Evolutionary conservation across 2,329 filamentous ascomycete genomes (phyloP).

Genomic region (Fusarium begoniae): DNA sequence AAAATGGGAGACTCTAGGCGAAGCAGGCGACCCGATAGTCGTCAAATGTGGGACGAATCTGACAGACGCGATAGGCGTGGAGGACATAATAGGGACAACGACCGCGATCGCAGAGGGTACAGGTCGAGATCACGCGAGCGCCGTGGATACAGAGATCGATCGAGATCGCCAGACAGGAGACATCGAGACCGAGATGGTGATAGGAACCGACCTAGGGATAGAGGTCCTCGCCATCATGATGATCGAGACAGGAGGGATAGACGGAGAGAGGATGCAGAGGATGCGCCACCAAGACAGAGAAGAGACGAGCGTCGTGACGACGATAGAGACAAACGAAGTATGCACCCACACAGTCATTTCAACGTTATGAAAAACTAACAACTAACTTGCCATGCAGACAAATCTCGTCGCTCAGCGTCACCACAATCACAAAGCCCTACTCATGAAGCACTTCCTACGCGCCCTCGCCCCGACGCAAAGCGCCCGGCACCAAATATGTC

Average conservation of each 20-base stretch:
- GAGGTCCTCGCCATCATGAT: constrained; percentile 44
- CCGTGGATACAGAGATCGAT: constrained; percentile 48
- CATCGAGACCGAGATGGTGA: constrained; percentile 53
- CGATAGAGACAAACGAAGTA: constrained; percentile 42
- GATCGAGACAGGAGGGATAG: constrained; percentile 38
- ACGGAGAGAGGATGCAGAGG: constrained; percentile 40
- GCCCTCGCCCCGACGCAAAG: constrained; percentile 42
- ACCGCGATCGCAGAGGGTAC: constrained; percentile 47
- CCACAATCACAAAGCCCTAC: constrained; percentile 42
- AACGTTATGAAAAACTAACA: neutral
- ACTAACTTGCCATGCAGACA: constrained; percentile 31
- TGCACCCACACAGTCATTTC: neutral
- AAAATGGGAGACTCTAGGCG: constrained; percentile 50
- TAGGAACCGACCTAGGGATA: constrained; percentile 45
- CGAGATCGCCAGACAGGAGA: constrained; percentile 48
- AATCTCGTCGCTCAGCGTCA: constrained; percentile 51
- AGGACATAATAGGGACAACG: constrained; percentile 43
- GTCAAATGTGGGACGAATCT: constrained; percentile 69
- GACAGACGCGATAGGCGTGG: constrained; percentile 51
- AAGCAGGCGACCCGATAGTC: constrained; percentile 58
- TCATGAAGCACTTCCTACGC: constrained; percentile 47
- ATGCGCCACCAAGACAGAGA: constrained; percentile 29
- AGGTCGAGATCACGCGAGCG: constrained; percentile 49
- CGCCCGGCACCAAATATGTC: constrained; percentile 44
- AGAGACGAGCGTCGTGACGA: constrained; percentile 40